Evolutionary conservation across 1,284 basidiomycete species (phyloP), one percentile per base, ranked within the genome.

Genomic region (Hypsizygus ulmarius): DNA sequence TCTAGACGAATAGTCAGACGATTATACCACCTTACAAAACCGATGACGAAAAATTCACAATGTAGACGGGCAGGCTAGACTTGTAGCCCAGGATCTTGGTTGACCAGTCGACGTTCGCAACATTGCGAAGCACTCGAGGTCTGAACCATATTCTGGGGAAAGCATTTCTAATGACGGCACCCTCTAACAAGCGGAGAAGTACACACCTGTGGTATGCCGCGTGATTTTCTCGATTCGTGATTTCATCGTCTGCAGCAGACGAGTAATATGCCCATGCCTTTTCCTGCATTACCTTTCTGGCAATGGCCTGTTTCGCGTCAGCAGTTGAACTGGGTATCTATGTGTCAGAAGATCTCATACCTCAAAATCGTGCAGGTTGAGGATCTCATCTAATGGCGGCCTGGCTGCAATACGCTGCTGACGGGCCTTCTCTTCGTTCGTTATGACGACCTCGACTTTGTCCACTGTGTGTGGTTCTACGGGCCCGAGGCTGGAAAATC

Each of bases 351-450:
- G 32, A n/a, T 47, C 4, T 53, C 66, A n/a, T 49, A 84, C 84
- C 73, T 96, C 93, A 57, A 97, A 94, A 66, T 97, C 93, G 67
- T 93, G 91, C 59, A 96, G 66, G 59, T 87, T 93, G 18, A 96
- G 73, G 39, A 93, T 85, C 66, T 90, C 82, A 43, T 75, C 75
- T 18, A 96, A 71, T 1, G 79, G 70, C 0, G 92, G 92, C 44
- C 81, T 74, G 29, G 74, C 69, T 12, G 69, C 65, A 10, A 81
- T 54, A 3, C 78, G 78, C 32, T 71, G 68, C 54, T 74, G 71
- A 8, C 84, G 78, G 1, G 71, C 77, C 59, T 78, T 81, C 63
- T 87, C 83, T 49, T 76, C 76, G 29, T 80, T 72, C 1, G 81
- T 81, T n/a, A 82, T 65, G 41, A 73, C 67, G 10, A 75, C 71